Evolutionary conservation across 1,284 basidiomycete species (phyloP).

Genomic region (Moniliella sp.): DNA sequence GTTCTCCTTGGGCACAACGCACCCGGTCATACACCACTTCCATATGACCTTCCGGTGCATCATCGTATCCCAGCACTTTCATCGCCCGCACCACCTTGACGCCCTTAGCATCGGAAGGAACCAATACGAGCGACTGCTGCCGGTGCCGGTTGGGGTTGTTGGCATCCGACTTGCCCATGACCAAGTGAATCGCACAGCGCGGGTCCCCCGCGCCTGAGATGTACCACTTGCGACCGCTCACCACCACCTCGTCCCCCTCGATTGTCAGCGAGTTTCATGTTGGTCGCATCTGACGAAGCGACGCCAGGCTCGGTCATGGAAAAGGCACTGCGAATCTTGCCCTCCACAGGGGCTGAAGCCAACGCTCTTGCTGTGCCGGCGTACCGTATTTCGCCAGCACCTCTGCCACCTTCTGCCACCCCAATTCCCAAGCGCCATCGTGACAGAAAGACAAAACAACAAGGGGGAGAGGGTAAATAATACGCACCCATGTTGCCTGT

Average conservation of each 20-base stretch:
- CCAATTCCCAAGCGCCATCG: neutral
- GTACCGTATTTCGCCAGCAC: conserved; percentile 81
- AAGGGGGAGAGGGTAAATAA: neutral
- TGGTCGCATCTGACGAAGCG: conserved; percentile 82
- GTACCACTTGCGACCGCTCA: conserved; percentile 98
- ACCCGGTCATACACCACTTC: conserved; percentile 88
- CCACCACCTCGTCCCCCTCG: conserved; percentile 67
- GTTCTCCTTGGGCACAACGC: conserved; percentile 56
- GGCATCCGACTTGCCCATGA: conserved; percentile 75
- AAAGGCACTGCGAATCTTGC: conserved; percentile 57
- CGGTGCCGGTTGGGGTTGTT: conserved; percentile 49
- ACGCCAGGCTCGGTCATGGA: conserved; percentile 36
- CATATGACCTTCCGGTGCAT: conserved; percentile 52
- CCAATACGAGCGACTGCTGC: conserved; percentile 80
- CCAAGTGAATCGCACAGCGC: conserved; percentile 64
- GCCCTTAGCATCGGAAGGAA: conserved; percentile 65
- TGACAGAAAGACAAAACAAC: conserved; percentile 1
- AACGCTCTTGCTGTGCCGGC: conserved; percentile 67
- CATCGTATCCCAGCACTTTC: conserved; percentile 43
- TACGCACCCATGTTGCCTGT: conserved; percentile 43
- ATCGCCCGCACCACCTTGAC: conserved; percentile 74
- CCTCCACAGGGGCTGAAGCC: conserved; percentile 70
- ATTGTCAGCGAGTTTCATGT: conserved; percentile 76
- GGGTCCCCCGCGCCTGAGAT: conserved; percentile 93
- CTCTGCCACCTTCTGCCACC: conserved; percentile 42